Conservation (phyloP, 1,284 basidiomycete species). For the Bjerkandera adusta region DNA sequence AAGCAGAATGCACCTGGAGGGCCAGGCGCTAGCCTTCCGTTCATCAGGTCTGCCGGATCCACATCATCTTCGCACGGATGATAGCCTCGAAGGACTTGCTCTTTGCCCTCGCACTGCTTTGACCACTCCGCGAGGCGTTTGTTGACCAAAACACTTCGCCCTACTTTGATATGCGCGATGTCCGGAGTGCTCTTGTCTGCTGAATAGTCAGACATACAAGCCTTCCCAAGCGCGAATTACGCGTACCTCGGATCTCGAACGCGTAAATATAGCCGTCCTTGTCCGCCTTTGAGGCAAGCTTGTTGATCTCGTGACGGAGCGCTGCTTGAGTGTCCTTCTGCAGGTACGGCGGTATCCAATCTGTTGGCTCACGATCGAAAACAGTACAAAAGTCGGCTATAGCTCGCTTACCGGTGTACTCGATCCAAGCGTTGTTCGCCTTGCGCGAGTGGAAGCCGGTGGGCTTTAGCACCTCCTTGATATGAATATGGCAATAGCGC, state of each 20-base stretch:
- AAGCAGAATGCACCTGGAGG: conserved; percentile 46
- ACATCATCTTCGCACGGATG: conserved; percentile 44
- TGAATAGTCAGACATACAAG: background rate
- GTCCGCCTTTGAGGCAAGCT: conserved; percentile 55
- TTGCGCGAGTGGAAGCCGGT: conserved; percentile 52
- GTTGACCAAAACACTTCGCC: conserved; percentile 44
- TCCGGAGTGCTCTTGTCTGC: conserved; percentile 18
- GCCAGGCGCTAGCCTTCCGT: conserved; percentile 49
- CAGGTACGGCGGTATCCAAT: conserved; percentile 69
- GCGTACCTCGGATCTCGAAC: conserved; percentile 68
- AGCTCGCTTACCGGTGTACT: conserved; percentile 46
- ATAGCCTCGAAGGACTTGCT: conserved; percentile 48
- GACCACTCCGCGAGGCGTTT: conserved; percentile 69
- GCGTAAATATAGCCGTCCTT: conserved; percentile 74
- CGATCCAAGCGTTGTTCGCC: conserved; percentile 9
- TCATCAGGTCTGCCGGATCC: conserved; percentile 37
- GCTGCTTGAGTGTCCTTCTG: conserved; percentile 59
- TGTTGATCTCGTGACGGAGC: conserved; percentile 70
- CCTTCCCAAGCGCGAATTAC: background rate
- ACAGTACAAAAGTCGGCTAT: conserved; percentile 2
- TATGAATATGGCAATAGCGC: conserved; percentile 69
- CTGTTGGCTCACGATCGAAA: conserved; percentile 32
- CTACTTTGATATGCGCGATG: conserved; percentile 49
- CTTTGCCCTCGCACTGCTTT: conserved; percentile 59
- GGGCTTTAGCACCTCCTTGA: conserved; percentile 49